Percentiles rank a stretch among this genome's conserved stretches.
Conservation (phyloP, 345 rosid genomes). For the Triadica sebifera region DNA sequence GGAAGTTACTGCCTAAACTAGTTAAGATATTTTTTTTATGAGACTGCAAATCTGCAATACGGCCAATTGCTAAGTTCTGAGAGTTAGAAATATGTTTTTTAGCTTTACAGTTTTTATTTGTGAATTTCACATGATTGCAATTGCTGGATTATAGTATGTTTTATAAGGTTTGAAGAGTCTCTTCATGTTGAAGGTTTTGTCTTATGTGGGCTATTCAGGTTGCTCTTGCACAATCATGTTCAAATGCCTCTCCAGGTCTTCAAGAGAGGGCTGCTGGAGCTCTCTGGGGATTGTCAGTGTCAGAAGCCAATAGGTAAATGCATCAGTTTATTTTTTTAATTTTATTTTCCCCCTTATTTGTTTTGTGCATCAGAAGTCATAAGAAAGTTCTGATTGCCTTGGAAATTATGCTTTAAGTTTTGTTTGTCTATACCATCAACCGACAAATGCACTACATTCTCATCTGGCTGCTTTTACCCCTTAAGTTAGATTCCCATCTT, state of each 20-base stretch:
- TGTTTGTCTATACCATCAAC: constrained; percentile 1
- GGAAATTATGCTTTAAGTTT: neutral
- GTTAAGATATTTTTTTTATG: neutral
- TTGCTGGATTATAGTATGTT: neutral
- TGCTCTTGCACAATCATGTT: constrained; percentile 78
- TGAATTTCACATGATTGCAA: constrained; percentile 2
- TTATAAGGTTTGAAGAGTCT: constrained; percentile 10
- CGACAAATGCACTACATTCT: neutral
- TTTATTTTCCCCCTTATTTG: neutral
- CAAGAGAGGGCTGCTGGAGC: constrained; percentile 99
- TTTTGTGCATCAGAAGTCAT: neutral
- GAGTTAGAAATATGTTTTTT: neutral
- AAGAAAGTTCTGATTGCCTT: neutral
- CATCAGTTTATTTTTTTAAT: neutral
- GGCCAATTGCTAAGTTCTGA: neutral
- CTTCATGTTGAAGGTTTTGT: constrained; percentile 20
- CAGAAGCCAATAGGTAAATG: constrained; percentile 80
- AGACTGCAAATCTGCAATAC: neutral
- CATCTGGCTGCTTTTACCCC: neutral
- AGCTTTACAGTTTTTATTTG: constrained; percentile 1
- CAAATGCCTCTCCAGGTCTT: constrained; percentile 87
- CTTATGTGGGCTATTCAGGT: constrained; percentile 46
- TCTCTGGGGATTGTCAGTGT: constrained; percentile 93
- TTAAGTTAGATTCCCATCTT: neutral
- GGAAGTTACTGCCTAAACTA: neutral